Evolutionary conservation across 2,329 filamentous ascomycete genomes (phyloP), one percentile per base, ranked within the genome.

Genomic region (Botryotinia narcissicola): DNA sequence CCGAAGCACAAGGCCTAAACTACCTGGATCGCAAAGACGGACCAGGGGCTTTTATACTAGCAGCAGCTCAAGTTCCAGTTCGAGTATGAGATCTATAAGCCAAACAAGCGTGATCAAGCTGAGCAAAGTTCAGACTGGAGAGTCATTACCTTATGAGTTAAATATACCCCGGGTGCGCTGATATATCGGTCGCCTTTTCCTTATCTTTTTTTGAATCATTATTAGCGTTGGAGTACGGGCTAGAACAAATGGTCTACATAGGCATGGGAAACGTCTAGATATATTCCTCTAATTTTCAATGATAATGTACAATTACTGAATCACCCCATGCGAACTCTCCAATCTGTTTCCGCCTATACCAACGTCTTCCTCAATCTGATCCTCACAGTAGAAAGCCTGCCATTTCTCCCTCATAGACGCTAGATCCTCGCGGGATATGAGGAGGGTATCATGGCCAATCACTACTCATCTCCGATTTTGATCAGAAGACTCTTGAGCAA

Each of bases 51-150:
- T 76, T 10, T 80, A 79, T 74, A 71, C 63, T 66, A 75, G 69
- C 32, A 77, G 75, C 32, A 76, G 63, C 57, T 73, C 59, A 25
- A 74, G 75, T 54, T 64, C 48, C 20, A 75, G 75, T 57, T 64
- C 48, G 16, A 80, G 79, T 74, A 64, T 79, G 35, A 72, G 76
- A 35, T 80, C 79, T 4, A 73, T 62, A 16, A 78, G 77, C 64
- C 78, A 80, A 57, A 74, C 75, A 14, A 81, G 80, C 70, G 79
- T 81, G 48, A 80, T 81, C 35, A 78, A 76, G 62, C 72, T 81
- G 61, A 79, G 75, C 60, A 74, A 71, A 57, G 68, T 75, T 48
- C 75, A 79, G 64, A 77, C 78, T 20, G 74, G 77, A 25, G 75
- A 75, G 1, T 73, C 74, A 40, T 73, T 80, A 64, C 78, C 79